These are phyloP conservation scores for Colletotrichum phormii DNA, from an alignment of 2,329 filamentous ascomycete species.

Conservation along the genomic window DNA sequence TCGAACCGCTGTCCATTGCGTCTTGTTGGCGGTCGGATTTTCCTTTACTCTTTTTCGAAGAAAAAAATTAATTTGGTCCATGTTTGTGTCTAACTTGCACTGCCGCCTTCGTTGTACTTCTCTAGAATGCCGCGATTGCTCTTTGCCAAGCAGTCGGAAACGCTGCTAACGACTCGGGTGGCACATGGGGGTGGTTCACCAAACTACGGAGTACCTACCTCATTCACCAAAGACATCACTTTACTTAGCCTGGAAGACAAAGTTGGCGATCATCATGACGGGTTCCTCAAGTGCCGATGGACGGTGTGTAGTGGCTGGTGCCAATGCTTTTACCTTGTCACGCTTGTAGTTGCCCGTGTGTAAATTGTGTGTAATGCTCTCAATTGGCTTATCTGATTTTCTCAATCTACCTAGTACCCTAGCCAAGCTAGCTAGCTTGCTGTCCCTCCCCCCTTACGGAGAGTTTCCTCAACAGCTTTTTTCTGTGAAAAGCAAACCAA, in stretches of 20 bases:
- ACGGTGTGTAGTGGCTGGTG: neutral
- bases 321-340: neutral
- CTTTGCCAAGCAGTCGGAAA: neutral
- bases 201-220: neutral
- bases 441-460: neutral
- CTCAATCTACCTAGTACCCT: neutral
- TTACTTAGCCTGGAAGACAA: neutral
- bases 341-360: too few relatives aligned
- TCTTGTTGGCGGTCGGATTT: neutral
- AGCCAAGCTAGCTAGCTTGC: neutral
- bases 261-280: neutral
- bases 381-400: neutral
- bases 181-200: neutral
- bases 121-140: neutral
- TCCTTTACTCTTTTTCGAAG: too few relatives aligned
- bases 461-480: neutral
- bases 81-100: neutral
- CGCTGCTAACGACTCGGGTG: neutral
- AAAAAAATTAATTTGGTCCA: neutral
- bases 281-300: neutral
- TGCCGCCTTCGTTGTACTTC: neutral
- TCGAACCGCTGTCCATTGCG: slow-evolving; percentile 27
- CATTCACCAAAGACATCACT: neutral
- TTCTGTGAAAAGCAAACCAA: neutral
- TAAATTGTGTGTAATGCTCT: neutral